Conservation (phyloP, 2,329 filamentous ascomycete species). For the Monosporascus sp. region DNA sequence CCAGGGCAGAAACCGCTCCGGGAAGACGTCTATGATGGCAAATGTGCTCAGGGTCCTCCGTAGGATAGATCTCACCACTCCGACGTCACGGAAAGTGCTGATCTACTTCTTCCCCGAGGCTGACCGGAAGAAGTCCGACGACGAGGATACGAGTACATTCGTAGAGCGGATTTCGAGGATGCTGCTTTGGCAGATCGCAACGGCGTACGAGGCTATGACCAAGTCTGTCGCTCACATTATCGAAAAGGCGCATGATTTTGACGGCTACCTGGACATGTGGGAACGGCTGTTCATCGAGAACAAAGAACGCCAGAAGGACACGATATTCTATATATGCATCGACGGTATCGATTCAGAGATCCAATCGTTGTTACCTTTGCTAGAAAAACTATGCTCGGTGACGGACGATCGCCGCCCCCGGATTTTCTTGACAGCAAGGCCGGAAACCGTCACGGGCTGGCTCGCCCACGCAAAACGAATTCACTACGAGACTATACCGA, state of each 20-base stretch:
- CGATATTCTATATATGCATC: constrained; percentile 28
- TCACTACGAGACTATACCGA: constrained; percentile 15
- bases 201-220: constrained; percentile 26
- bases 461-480: constrained; percentile 8
- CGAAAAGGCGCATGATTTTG: constrained; percentile 19
- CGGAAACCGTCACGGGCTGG: constrained; percentile 13
- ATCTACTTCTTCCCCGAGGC: constrained; percentile 26
- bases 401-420: constrained; percentile 16
- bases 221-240: constrained; percentile 24
- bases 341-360: constrained; percentile 22
- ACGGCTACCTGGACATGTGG: constrained; percentile 25
- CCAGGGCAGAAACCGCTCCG: constrained; percentile 23
- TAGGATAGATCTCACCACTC: constrained; percentile 13
- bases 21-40: constrained; percentile 28
- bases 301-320: constrained; percentile 24
- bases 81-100: constrained; percentile 19
- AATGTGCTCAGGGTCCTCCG: constrained; percentile 24
- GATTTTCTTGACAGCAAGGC: constrained; percentile 21
- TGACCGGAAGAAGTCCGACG: constrained; percentile 24
- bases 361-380: constrained; percentile 12
- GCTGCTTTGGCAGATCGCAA: constrained; percentile 28
- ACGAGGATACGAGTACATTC: constrained; percentile 16
- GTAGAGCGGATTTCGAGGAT: constrained; percentile 21
- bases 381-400: constrained; percentile 17
- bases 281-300: constrained; percentile 27